Conservation (phyloP, 2,329 filamentous ascomycete genomes). For the Colletotrichum plurivorum region DNA sequence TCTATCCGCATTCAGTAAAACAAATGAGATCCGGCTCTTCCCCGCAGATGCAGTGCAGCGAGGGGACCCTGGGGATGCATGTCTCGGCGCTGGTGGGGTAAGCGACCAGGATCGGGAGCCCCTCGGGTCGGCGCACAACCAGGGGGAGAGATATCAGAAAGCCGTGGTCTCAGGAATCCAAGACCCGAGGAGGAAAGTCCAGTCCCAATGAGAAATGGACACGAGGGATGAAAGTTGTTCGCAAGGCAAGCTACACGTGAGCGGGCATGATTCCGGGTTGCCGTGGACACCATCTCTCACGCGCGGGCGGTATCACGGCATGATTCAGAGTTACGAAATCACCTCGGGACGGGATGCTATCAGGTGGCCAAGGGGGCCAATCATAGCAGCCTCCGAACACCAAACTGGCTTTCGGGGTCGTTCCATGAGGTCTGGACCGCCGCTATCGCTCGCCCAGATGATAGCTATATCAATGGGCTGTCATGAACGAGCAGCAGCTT, state of each 20-base stretch:
- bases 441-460: background rate
- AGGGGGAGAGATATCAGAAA: constrained; percentile 1
- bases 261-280: background rate
- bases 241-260: background rate
- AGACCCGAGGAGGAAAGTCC: background rate
- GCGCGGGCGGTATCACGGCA: constrained; percentile 2
- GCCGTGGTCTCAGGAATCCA: background rate
- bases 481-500: background rate
- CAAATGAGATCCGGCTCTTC: constrained; percentile 17
- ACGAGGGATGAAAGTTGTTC: background rate
- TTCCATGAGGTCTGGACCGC: background rate
- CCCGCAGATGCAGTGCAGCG: constrained; percentile 6
- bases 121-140: background rate
- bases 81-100: constrained; percentile 18
- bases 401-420: background rate
- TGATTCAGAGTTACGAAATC: constrained; percentile 17
- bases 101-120: constrained; percentile 15
- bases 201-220: background rate
- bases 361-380: background rate
- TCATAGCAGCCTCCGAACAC: constrained; percentile 2
- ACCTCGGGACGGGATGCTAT: background rate
- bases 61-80: background rate
- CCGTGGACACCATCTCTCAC: background rate
- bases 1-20: constrained; percentile 13
- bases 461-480: constrained; percentile 12